Evolutionary conservation across 1,139 yeast genomes (phyloP), one percentile per base, ranked within the genome.

Genomic region (Candida tropicalis): DNA sequence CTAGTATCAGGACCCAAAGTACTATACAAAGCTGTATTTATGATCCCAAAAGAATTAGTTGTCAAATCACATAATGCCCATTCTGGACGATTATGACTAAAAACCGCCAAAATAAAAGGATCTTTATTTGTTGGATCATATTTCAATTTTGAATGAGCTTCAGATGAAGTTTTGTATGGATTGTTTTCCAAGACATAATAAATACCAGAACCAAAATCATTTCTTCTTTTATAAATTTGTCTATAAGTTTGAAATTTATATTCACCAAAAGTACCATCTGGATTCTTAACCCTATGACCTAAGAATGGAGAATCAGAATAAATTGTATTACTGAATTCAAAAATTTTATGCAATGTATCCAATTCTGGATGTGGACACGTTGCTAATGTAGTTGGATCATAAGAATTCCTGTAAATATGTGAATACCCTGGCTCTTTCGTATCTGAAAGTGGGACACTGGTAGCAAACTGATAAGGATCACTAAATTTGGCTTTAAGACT

Each of bases 151-250:
- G 45, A 43, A 44, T 66, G 70, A 38, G 62, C 58, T 16, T 56
- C 56, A 11, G 59, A 55, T 15, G 62, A 54, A 18, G 66, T 58
- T 38, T 60, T 61, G 55, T 54, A 72, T 49, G 75, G 68, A 50
- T 74, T 76, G 46, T 70, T 68, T 29, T 60, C 58, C 42, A 81
- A 73, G 10, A 78, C 61, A 39, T 79, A 70, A 50, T 80, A 70
- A 26, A 87, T 54, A 9, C 95, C 95, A 3, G 87, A 66, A 5
- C 90, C 93, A 35, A 86, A 66, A 41, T 76, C 62, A 39, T 64
- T 61, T 41, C 77, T 72, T 40, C 82, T 67, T 35, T 59, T 50
- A 25, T 66, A 64, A 9, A 78, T 66, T 34, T 69, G 59, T 10
- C 50, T 52, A 56, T 73, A 84, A 6, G 77, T 59, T 49, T 75